Conservation (phyloP, 2,329 filamentous ascomycete genomes). For the Ilyonectria destructans region DNA sequence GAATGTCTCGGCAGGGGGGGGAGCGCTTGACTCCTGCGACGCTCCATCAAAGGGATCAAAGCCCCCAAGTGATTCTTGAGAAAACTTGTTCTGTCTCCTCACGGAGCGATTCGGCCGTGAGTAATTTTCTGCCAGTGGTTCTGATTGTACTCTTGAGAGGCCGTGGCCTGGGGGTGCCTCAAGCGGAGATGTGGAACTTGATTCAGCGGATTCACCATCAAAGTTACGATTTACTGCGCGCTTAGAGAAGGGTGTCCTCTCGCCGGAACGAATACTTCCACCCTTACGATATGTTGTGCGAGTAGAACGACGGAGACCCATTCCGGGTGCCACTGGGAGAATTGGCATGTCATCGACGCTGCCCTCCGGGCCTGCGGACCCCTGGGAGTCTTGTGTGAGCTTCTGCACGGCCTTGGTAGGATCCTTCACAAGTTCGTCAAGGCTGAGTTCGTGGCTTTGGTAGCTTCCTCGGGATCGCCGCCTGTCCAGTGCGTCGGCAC, state of each 20-base stretch:
- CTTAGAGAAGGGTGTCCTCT: conserved; percentile 83
- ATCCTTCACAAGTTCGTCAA: conserved; percentile 89
- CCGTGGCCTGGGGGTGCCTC: conserved; percentile 67
- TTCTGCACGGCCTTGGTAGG: conserved; percentile 80
- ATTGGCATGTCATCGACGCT: conserved; percentile 86
- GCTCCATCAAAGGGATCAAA: conserved; percentile 64
- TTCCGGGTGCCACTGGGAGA: conserved; percentile 82
- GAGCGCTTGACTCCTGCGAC: conserved; percentile 52
- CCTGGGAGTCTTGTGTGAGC: conserved; percentile 72
- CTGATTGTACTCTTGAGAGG: conserved; percentile 78
- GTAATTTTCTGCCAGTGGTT: conserved; percentile 71
- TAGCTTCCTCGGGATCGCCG: conserved; percentile 76
- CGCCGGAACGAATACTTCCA: conserved; percentile 86
- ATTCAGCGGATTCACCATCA: conserved; percentile 67
- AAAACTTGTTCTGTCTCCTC: conserved; percentile 66
- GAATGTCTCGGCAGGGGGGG: conserved; percentile 45
- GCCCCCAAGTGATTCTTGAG: conserved; percentile 60
- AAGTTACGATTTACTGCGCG: conserved; percentile 75
- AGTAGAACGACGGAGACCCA: conserved; percentile 89
- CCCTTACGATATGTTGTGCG: conserved; percentile 90
- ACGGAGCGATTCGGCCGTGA: conserved; percentile 71
- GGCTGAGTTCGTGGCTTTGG: conserved; percentile 73
- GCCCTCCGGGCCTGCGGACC: conserved; percentile 60
- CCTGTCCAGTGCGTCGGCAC: conserved; percentile 83
- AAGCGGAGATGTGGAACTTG: conserved; percentile 53